These are phyloP conservation scores for Rhynchosporium graminicola DNA, from an alignment of 2,329 filamentous ascomycete species.

Conservation along the genomic window DNA sequence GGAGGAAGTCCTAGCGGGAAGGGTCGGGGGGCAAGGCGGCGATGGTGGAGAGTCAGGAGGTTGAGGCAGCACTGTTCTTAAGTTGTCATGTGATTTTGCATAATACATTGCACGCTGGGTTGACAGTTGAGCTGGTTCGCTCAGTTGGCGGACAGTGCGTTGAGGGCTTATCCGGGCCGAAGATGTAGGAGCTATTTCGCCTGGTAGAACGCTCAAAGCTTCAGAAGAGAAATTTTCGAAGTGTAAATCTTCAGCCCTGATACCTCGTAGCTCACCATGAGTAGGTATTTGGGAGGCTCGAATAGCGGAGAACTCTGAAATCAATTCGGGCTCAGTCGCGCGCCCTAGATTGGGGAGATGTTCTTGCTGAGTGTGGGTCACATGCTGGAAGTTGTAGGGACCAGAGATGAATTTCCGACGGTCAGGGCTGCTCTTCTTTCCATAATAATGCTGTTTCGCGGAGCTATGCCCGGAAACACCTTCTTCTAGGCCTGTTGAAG, in stretches of 20 bases:
- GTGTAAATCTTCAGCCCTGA: conserved; percentile 46
- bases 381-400: conserved; percentile 68
- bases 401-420: conserved; percentile 51
- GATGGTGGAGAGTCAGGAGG: conserved; percentile 51
- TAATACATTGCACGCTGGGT: conserved; percentile 24
- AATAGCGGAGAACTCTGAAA: conserved; percentile 48
- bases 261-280: conserved; percentile 42
- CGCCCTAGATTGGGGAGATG: conserved; percentile 47
- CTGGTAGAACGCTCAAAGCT: conserved; percentile 37
- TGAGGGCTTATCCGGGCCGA: conserved; percentile 23
- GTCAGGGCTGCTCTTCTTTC: conserved; percentile 21
- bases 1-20: conserved; percentile 58
- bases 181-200: conserved; percentile 22
- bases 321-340: conserved; percentile 46
- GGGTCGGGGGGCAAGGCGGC: conserved; percentile 45
- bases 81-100: conserved; percentile 48
- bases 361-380: conserved; percentile 58
- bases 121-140: conserved; percentile 25
- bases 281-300: conserved; percentile 44
- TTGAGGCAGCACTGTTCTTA: conserved; percentile 47
- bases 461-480: conserved; percentile 25
- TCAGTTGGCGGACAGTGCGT: conserved; percentile 27
- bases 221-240: conserved; percentile 54
- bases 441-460: conserved; percentile 32
- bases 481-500: conserved; percentile 22